Conservation (phyloP, 2,329 filamentous ascomycete genomes). For the Blastomyces gilchristii region DNA sequence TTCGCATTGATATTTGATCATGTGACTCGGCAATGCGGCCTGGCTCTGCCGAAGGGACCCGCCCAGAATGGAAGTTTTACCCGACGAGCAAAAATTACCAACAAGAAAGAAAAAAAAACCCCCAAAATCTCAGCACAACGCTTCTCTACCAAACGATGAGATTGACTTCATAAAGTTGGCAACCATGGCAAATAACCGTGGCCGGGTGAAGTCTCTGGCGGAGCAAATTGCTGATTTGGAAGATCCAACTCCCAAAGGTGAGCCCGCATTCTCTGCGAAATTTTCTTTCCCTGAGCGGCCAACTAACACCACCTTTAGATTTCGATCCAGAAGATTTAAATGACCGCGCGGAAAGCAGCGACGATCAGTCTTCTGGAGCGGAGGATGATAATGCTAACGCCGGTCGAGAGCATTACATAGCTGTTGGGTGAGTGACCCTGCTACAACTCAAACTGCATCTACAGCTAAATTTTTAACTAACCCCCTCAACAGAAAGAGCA, state of each 20-base stretch:
- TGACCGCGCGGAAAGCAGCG: constrained; percentile 46
- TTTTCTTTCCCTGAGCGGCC: constrained; percentile 1
- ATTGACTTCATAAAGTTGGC: background rate
- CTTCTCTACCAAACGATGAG: constrained; percentile 9
- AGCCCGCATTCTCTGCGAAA: constrained; percentile 11
- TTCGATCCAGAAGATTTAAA: constrained; percentile 66
- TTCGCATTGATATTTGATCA: background rate
- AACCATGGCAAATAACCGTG: constrained; percentile 40
- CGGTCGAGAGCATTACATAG: constrained; percentile 78
- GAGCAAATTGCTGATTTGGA: constrained; percentile 54
- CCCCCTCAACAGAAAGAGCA: constrained; percentile 55
- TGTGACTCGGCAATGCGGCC: constrained; percentile 6
- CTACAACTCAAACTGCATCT: background rate
- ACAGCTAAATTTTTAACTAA: background rate
- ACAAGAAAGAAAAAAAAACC: constrained; percentile 10
- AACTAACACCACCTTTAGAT: constrained; percentile 46
- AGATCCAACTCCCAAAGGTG: constrained; percentile 54
- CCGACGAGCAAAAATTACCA: constrained; percentile 2
- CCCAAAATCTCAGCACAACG: constrained; percentile 12
- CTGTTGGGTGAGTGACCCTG: constrained; percentile 51
- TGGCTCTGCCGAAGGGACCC: background rate
- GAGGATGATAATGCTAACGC: constrained; percentile 40
- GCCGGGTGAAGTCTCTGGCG: constrained; percentile 42
- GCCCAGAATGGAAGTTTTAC: constrained; percentile 12
- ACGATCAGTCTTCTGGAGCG: constrained; percentile 42